phyloP scores from a whole-genome alignment of 306 rosid species.

The Lathyrus sativus region DNA sequence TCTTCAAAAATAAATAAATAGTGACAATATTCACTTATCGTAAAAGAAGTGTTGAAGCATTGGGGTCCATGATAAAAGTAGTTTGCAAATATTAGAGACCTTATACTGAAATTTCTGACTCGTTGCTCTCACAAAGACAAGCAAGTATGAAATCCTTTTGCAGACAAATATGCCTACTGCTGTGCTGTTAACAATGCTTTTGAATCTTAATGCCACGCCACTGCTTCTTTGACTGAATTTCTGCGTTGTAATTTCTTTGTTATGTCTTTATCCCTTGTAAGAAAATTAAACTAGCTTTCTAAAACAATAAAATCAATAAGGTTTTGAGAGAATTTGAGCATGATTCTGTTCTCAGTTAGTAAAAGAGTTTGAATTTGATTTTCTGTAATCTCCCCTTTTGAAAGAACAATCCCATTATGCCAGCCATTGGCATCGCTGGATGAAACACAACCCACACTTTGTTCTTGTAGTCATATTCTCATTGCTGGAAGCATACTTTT shows the following conservation, averaged over 20 bases:
- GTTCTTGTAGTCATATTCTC: slow-evolving; percentile 30
- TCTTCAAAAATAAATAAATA: no score
- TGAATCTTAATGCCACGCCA: slow-evolving; percentile 18
- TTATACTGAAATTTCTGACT: slow-evolving; percentile 43
- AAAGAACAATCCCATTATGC: slow-evolving; percentile 32
- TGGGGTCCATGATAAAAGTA: slow-evolving; percentile 33
- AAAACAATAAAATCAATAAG: background rate
- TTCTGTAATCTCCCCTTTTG: no score
- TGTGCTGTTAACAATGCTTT: slow-evolving; percentile 30
- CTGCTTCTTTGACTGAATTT: slow-evolving; percentile 36
- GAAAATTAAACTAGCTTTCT: no score
- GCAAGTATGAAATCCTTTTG: slow-evolving; percentile 41
- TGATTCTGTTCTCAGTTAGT: no score
- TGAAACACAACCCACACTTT: slow-evolving; percentile 30
- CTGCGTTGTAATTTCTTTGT: slow-evolving; percentile 14
- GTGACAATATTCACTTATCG: background rate
- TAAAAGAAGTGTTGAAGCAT: slow-evolving; percentile 12
- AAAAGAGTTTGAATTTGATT: no score
- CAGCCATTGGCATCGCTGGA: slow-evolving; percentile 33
- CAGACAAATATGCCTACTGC: slow-evolving; percentile 34
- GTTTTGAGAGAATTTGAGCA: background rate
- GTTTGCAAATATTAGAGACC: background rate
- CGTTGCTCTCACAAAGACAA: slow-evolving; percentile 44
- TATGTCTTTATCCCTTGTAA: background rate
- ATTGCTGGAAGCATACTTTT: slow-evolving; percentile 28